Evolutionary conservation across 768 basidiomycete genomes (phyloP), one percentile per base, ranked within the genome.

Genomic region (Dacryopinax primogenitus): DNA sequence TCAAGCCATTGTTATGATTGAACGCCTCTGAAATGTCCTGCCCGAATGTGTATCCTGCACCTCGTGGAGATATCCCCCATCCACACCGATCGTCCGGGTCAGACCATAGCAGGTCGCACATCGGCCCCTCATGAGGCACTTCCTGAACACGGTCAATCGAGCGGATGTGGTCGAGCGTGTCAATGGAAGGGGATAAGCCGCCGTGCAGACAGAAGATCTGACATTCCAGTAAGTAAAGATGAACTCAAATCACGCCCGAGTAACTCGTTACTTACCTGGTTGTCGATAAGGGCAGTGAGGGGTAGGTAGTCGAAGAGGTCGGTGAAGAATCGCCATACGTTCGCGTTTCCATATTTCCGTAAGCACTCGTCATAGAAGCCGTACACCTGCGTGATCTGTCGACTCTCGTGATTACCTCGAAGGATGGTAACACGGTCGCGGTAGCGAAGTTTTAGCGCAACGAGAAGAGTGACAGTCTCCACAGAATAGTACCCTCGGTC

Each of bases 351-450:
- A 78, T 99, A 99, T 81, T 99, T 99, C 76, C 96, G 86, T 74
- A 97, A 81, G 74, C 96, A 99, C 77, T 99, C 96, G 80, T 99
- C 96, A 77, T 99, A 99, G 74, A 99, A 99, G 44, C 96, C 96
- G 72, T 99, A 99, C 21, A 99, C 96, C 76, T 99, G 96, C 30
- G 96, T 99, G 81, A 99, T 99, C 81, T 99, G 96, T 72, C 96
- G 84, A 70, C 90, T 92, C 78, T 99, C 96, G 81, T 99, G 96
- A 76, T 99, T 98, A 41, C 96, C 96, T 68, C 96, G 87, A 41
- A 99, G 81, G 74, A 99, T 95, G 66, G 96, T 98, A 71, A 98
- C 92, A 63, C 95, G 87, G 77, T 98, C 95, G 68, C 93, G 90
- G 78, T 99, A 98, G 72, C 96, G 88, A 69, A 99, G 81, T 79